Evolutionary conservation across 2,329 filamentous ascomycete species (phyloP).

Genomic region (Sclerotinia minor): DNA sequence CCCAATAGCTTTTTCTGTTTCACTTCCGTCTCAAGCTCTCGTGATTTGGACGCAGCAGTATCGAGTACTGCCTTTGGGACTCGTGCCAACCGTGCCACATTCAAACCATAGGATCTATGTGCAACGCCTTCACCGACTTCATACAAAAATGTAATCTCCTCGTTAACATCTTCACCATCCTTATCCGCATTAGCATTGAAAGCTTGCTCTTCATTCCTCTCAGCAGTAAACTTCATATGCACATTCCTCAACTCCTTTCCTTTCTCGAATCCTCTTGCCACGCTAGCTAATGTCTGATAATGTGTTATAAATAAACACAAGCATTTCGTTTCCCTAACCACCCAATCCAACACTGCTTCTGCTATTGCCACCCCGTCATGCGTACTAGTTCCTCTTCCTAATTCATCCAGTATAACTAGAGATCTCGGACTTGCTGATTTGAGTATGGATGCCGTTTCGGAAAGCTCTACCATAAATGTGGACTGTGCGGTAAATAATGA

Average conservation of each 20-base stretch:
- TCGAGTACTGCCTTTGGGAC: constrained; percentile 77
- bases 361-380: constrained; percentile 97
- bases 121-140: constrained; percentile 89
- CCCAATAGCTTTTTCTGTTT: constrained; percentile 57
- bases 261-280: constrained; percentile 66
- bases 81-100: constrained; percentile 83
- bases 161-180: constrained; percentile 50
- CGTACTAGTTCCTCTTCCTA: constrained; percentile 89
- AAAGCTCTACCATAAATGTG: constrained; percentile 98
- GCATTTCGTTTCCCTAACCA: constrained; percentile 72
- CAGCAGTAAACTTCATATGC: constrained; percentile 81
- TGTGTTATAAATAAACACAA: constrained; percentile 96
- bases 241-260: constrained; percentile 73
- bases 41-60: constrained; percentile 75
- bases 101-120: constrained; percentile 90
- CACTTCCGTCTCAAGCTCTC: constrained; percentile 75
- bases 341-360: constrained; percentile 82
- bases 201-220: constrained; percentile 29
- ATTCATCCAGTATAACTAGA: constrained; percentile 89
- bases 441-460: constrained; percentile 87
- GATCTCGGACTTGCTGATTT: constrained; percentile 82
- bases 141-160: constrained; percentile 92
- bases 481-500: constrained; percentile 93
- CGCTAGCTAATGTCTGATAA: constrained; percentile 78
- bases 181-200: constrained; percentile 48